A percentile compares a stretch with the other conserved stretches of the same genome.
These are phyloP conservation scores for Huntiella savannae DNA, from an alignment of 2,329 filamentous ascomycete species.

Conservation along the genomic window DNA sequence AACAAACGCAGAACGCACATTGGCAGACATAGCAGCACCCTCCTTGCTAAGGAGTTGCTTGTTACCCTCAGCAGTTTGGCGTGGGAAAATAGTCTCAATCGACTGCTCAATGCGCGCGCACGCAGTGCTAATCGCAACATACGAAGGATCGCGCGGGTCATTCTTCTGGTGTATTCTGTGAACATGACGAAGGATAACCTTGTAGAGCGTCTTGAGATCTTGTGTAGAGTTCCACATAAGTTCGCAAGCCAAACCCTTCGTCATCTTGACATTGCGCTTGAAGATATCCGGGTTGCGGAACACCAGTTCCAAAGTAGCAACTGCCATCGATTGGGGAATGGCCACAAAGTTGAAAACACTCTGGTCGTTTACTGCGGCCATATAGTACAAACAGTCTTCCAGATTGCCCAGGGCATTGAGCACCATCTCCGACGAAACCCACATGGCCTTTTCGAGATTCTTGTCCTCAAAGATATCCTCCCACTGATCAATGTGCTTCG, in stretches of 20 bases:
- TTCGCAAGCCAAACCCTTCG: constrained; percentile 78
- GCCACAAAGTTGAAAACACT: constrained; percentile 98
- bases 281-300: constrained; percentile 86
- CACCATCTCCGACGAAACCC: constrained; percentile 87
- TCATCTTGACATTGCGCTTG: constrained; percentile 82
- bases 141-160: constrained; percentile 81
- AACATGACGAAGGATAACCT: constrained; percentile 60
- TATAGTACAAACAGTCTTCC: constrained; percentile 93
- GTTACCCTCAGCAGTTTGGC: constrained; percentile 45
- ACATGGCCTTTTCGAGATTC: constrained; percentile 56
- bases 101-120: constrained; percentile 85
- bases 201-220: constrained; percentile 63
- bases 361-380: constrained; percentile 85
- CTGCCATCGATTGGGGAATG: constrained; percentile 93
- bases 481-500: constrained; percentile 77
- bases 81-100: constrained; percentile 82
- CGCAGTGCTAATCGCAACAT: constrained; percentile 72
- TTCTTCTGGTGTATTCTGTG: constrained; percentile 84
- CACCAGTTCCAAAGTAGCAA: constrained; percentile 77
- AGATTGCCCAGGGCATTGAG: constrained; percentile 70
- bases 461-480: constrained; percentile 76
- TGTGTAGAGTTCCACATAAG: constrained; percentile 89
- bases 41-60: constrained; percentile 26
- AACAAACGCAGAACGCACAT: constrained; percentile 44
- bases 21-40: constrained; percentile 36